These are phyloP conservation scores for Aspergillus diversus DNA, from an alignment of 495 filamentous ascomycete species.

Conservation along the genomic window DNA sequence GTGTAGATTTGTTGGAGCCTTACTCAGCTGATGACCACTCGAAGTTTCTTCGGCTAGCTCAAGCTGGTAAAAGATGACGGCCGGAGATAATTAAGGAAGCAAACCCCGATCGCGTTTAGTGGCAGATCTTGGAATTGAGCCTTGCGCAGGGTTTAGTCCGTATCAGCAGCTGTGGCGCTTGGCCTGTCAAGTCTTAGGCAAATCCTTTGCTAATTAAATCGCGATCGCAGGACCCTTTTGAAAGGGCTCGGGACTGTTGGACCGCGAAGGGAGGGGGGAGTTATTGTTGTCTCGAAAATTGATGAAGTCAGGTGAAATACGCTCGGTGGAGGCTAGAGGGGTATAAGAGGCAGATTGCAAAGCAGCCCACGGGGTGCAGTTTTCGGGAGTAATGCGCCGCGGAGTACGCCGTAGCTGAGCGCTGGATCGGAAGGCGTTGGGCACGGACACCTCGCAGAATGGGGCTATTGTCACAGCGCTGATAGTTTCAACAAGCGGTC, in stretches of 20 bases:
- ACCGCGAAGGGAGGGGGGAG: neutral
- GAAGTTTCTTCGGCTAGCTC: conserved; percentile 15
- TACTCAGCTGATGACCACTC: conserved; percentile 22
- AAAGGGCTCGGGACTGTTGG: neutral
- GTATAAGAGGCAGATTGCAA: neutral
- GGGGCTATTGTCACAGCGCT: conserved; percentile 17
- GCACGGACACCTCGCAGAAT: conserved; percentile 27
- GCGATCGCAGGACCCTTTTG: conserved; percentile 7
- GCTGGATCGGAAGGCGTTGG: conserved; percentile 28
- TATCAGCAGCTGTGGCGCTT: conserved; percentile 36
- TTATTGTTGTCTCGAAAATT: neutral
- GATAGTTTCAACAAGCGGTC: conserved; percentile 26
- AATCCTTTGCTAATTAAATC: conserved; percentile 27
- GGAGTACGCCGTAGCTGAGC: conserved; percentile 17
- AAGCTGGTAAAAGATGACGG: conserved; percentile 14
- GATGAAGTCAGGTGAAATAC: neutral
- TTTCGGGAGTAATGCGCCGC: neutral
- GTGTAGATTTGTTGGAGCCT: conserved; percentile 8
- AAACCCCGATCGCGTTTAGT: conserved; percentile 31
- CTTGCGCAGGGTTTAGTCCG: conserved; percentile 38
- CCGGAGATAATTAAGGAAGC: conserved; percentile 17
- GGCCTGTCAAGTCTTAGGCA: conserved; percentile 24
- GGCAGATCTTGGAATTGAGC: conserved; percentile 25
- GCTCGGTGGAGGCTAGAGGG: neutral
- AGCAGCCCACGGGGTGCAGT: neutral